Percentiles rank a stretch among this genome's conserved stretches.
Conservation (phyloP, 768 basidiomycete species). For the Amanita molliuscula region DNA sequence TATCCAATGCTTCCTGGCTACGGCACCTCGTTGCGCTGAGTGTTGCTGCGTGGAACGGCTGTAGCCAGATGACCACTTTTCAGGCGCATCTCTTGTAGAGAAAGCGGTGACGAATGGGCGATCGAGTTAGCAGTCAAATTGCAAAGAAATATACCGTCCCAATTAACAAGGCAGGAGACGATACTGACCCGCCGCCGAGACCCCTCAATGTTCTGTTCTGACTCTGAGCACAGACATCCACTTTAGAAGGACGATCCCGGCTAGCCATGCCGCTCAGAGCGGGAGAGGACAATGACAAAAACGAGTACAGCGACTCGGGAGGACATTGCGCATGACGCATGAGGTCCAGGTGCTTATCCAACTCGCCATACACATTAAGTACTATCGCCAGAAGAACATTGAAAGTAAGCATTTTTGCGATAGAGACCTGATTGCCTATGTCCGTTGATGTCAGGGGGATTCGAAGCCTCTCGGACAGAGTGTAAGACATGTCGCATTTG, state of each 20-base stretch:
- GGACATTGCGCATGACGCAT: no score
- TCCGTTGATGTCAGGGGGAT: no score
- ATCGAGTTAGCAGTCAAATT: not conserved
- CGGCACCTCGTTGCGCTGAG: no score
- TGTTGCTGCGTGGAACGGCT: conserved; percentile 23
- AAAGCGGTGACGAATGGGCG: not conserved
- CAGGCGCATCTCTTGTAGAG: not conserved
- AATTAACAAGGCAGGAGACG: no score
- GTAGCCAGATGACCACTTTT: conserved; percentile 8
- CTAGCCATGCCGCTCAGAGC: not conserved
- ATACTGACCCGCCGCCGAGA: not conserved
- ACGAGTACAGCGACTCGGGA: not conserved
- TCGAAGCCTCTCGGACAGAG: no score
- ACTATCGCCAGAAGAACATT: no score
- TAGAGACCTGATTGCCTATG: no score
- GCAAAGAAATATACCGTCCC: not conserved
- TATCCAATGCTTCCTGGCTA: conserved; percentile 19
- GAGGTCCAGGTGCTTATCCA: no score
- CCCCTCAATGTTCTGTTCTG: no score
- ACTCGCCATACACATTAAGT: no score
- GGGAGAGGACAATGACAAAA: not conserved
- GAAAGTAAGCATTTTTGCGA: no score
- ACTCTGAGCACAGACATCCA: not conserved
- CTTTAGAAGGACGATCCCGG: not conserved
- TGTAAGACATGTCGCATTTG: no score